Base-by-base conservation (phyloP, 2,329 filamentous ascomycete species). In the Thielaviopsis ethacetica region DNA sequence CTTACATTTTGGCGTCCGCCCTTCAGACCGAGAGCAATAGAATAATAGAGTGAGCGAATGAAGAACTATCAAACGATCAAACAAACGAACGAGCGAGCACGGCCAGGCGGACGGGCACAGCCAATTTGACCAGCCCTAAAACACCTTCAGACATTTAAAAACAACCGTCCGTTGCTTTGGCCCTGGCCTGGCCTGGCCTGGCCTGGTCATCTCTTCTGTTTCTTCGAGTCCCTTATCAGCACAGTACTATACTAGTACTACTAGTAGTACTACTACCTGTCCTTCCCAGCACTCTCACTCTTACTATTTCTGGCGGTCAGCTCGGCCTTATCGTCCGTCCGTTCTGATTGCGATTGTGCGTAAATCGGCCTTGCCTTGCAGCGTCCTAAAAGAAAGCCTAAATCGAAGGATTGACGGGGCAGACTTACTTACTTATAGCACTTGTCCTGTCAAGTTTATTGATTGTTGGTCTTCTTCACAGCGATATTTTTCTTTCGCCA, bases 321-420 rank as follows among this genome's bases (percentile, higher is more conserved):
- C 51, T 58, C 50, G 50, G 50, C 38, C 56, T 50, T 30, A 34
- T n/a, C n/a, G n/a, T n/a, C n/a, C n/a, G n/a, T n/a, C 56, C 56
- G 56, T 53, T 53, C 53, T 30, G 19, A 44, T 44, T 19, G 44
- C 27, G 12, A 19, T 24, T 52, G n/a, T n/a, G n/a, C n/a, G n/a
- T 27, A 38, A 30, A 38, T 44, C n/a, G 47, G 52, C 27, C 34
- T 26, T 22, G 4, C 15, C 5, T 3, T 44, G 10, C 15, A 44
- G 38, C 17, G 38, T 15, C 15, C 15, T 3, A 44, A 44, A n/a
- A 6, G 17, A 17, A 44, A 5, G 38, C 38, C 38, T 44, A 44
- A 44, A 44, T 10, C 13, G 10, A 44, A 44, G 38, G 38, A 44
- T 44, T 44, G 38, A 44, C 17, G 38, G 38, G 38, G 13, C 2